These are phyloP conservation scores for Silene vulgaris DNA, from an alignment of 179 eudicot genomes.

Conservation along the genomic window DNA sequence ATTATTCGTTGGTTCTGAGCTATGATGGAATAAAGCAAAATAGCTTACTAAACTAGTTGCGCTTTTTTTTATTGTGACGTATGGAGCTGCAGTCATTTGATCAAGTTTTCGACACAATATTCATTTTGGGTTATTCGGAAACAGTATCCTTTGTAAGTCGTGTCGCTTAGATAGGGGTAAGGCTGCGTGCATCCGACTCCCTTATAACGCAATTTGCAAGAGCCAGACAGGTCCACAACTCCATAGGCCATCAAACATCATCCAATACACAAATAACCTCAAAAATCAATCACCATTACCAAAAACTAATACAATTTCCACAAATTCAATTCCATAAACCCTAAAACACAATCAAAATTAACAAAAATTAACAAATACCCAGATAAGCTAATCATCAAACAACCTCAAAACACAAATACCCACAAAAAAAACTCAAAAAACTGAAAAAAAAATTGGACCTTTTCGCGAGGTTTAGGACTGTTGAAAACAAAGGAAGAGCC, in stretches of 20 bases:
- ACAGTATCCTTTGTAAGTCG: no score
- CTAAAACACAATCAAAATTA: constrained; percentile 6
- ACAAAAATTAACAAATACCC: not conserved
- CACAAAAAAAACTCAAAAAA: not conserved
- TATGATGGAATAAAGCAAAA: no score
- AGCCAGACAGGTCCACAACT: no score
- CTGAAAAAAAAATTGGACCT: constrained; percentile 33
- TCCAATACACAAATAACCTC: not conserved
- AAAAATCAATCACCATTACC: not conserved
- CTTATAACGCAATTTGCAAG: no score
- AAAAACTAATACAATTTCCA: not conserved
- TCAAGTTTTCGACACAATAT: no score
- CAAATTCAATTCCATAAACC: constrained; percentile 6
- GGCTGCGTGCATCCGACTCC: no score
- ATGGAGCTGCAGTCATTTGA: no score
- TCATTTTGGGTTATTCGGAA: no score
- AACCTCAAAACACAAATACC: not conserved
- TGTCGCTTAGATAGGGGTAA: no score
- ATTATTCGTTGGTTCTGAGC: no score
- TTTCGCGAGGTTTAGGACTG: constrained; percentile 74
- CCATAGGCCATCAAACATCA: not conserved
- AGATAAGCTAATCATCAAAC: not conserved
- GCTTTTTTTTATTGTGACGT: no score
- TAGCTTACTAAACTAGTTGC: no score
- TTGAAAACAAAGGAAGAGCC: constrained; percentile 50